Conservation (phyloP, 345 rosid genomes). For the Pseudoturritis turrita region DNA sequence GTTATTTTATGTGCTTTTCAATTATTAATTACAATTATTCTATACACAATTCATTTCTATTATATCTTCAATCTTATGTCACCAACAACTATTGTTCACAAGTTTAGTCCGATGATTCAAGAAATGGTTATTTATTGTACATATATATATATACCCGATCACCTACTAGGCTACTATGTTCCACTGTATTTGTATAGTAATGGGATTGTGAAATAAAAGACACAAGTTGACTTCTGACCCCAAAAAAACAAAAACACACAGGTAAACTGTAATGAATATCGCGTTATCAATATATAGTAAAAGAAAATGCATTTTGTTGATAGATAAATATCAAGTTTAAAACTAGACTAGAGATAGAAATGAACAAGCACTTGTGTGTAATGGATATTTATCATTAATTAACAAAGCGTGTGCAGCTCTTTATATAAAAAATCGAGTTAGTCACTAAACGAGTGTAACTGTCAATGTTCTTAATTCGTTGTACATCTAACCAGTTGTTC, state of each 20-base stretch:
- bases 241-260: no score
- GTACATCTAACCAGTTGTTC: not conserved
- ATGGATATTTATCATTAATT: not conserved
- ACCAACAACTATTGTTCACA: not conserved
- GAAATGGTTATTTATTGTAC: not conserved
- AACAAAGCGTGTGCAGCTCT: not conserved
- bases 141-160: not conserved
- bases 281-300: no score
- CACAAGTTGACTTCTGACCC: no score
- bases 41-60: not conserved
- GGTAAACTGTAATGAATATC: no score
- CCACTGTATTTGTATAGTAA: not conserved
- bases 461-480: no score
- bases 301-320: no score
- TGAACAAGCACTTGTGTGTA: not conserved
- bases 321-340: not conserved
- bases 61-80: not conserved
- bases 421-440: not conserved
- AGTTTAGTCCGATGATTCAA: conserved; percentile 10
- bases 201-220: not conserved
- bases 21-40: conserved; percentile 17
- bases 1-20: conserved; percentile 20
- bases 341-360: not conserved
- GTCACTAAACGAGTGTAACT: not conserved
- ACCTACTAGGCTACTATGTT: not conserved